These are phyloP conservation scores for Liriodendron chinense DNA, from an alignment of 164 flowering plant species.

Conservation along the genomic window DNA sequence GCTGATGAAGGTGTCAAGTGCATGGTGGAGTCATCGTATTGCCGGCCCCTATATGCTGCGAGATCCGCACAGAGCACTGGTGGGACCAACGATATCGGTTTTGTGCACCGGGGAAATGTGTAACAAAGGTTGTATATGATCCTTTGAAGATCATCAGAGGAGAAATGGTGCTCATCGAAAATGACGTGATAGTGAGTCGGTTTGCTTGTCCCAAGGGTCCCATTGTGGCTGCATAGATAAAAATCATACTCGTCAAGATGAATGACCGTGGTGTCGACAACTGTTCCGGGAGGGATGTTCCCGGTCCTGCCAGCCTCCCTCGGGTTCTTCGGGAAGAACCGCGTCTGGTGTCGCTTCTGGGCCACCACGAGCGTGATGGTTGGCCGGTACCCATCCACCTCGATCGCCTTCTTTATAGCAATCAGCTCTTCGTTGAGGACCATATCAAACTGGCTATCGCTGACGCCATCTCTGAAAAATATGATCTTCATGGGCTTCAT, in stretches of 20 bases:
- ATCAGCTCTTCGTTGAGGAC: slow-evolving; percentile 64
- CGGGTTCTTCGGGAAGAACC: slow-evolving; percentile 42
- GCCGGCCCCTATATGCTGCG: slow-evolving; percentile 66
- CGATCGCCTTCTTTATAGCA: slow-evolving; percentile 27
- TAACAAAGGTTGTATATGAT: slow-evolving; percentile 74
- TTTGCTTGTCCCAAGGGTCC: slow-evolving; percentile 78
- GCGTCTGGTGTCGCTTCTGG: slow-evolving; percentile 73
- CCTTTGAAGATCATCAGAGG: slow-evolving; percentile 60
- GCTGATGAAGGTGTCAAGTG: slow-evolving; percentile 21
- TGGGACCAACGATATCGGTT: slow-evolving; percentile 75
- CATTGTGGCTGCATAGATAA: slow-evolving; percentile 75
- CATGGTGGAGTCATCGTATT: slow-evolving; percentile 42
- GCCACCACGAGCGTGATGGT: slow-evolving; percentile 66
- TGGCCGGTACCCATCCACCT: slow-evolving; percentile 37
- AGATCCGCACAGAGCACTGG: slow-evolving; percentile 86
- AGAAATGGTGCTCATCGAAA: slow-evolving; percentile 58
- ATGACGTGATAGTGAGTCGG: slow-evolving; percentile 74
- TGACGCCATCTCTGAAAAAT: slow-evolving; percentile 83
- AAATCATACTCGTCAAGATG: slow-evolving; percentile 71
- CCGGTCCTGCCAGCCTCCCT: slow-evolving; percentile 33
- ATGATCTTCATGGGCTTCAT: slow-evolving; percentile 54
- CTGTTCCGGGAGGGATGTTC: slow-evolving; percentile 78
- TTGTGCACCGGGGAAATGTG: slow-evolving; percentile 79
- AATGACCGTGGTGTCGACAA: slow-evolving; percentile 59
- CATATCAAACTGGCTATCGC: slow-evolving; percentile 81